Base-by-base conservation (phyloP, 768 basidiomycete species). In the Boletus fagicola region DNA sequence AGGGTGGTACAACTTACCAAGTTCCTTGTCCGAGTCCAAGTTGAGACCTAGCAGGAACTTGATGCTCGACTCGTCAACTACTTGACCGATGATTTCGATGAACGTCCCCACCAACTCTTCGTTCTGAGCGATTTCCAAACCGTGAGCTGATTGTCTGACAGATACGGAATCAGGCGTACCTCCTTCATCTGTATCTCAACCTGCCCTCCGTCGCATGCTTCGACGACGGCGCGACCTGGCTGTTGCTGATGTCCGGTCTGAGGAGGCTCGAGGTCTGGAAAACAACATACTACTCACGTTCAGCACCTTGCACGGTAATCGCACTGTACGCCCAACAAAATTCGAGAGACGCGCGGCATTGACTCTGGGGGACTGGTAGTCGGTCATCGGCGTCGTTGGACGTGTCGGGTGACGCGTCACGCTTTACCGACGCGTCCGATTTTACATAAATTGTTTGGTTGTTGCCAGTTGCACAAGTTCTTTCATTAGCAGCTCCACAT, bases 31-130 rank as follows among this genome's bases (percentile, higher is more conserved):
- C 53, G 69, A 68, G 7, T 88, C 88, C 68, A 91, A 70, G 64
- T 80, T 79, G 57, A 85, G 78, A 56, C 70, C 65, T 1, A 66
- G 68, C 64, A 85, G 62, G 70, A 85, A 78, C 65, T 82, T 83
- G 62, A 92, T 71, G 3, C 79, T 81, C 16, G 82, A 76, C 26
- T 82, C 74, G 57, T 83, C 76, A 24, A 76, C 54, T 22, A 84
- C 88, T 6, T 68, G 78, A 7, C 88, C 90, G 30, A 92, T 78
- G 51, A 92, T 74, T 68, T 92, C 90, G 46, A 87, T 74, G 59
- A 74, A 90, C 3, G 80, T 73, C 51, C 83, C 83, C 2, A 72
- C 71, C 51, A 86, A 72, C 46, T 76, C 70, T 26, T 76, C 67
- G 56, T 76, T 77, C 79, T 83, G 51, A 40, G 39, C 31, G 30